Conservation (phyloP, 805 yeast species). For the Scheffersomyces spartinae region DNA sequence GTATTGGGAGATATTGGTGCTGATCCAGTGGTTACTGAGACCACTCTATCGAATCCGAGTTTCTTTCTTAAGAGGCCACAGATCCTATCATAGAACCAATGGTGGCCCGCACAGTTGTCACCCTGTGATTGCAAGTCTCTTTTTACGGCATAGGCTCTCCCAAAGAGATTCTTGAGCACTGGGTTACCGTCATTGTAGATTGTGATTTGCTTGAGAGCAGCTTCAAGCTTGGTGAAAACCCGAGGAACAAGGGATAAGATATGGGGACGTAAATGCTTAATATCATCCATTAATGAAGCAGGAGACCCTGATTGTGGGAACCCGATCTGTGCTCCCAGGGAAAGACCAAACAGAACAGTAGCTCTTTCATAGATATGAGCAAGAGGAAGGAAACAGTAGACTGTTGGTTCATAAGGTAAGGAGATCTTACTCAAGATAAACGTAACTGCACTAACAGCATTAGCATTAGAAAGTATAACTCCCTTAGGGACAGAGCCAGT, state of each 20-base stretch:
- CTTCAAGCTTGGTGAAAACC: slow-evolving; percentile 23
- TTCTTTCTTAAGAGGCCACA: slow-evolving; percentile 16
- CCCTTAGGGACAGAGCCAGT: slow-evolving; percentile 64
- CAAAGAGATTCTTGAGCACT: slow-evolving; percentile 15
- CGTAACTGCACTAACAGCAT: slow-evolving; percentile 35
- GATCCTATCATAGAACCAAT: slow-evolving; percentile 20
- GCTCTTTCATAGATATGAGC: slow-evolving; percentile 49
- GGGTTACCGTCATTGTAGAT: slow-evolving; percentile 21
- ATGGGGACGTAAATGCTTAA: slow-evolving; percentile 15
- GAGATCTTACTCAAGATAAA: slow-evolving; percentile 19
- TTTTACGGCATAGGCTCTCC: slow-evolving; percentile 17
- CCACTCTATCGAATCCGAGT: slow-evolving; percentile 23
- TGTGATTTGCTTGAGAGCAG: slow-evolving; percentile 11
- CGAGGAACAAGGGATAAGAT: slow-evolving; percentile 25
- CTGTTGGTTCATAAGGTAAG: slow-evolving; percentile 11
- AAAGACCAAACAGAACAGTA: slow-evolving; percentile 13
- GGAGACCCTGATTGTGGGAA: slow-evolving; percentile 17
- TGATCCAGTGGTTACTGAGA: slow-evolving; percentile 33
- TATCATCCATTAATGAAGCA: slow-evolving; percentile 17
- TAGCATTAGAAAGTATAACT: slow-evolving; percentile 42
- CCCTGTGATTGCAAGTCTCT: slow-evolving; percentile 9
- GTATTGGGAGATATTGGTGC: slow-evolving; percentile 64
- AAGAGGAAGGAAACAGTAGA: slow-evolving; percentile 39
- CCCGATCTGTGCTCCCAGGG: slow-evolving; percentile 16
- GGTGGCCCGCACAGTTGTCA: slow-evolving; percentile 14